These are phyloP conservation scores for Fagopyrum tataricum DNA, from an alignment of 148 eudicot species.

Conservation along the genomic window DNA sequence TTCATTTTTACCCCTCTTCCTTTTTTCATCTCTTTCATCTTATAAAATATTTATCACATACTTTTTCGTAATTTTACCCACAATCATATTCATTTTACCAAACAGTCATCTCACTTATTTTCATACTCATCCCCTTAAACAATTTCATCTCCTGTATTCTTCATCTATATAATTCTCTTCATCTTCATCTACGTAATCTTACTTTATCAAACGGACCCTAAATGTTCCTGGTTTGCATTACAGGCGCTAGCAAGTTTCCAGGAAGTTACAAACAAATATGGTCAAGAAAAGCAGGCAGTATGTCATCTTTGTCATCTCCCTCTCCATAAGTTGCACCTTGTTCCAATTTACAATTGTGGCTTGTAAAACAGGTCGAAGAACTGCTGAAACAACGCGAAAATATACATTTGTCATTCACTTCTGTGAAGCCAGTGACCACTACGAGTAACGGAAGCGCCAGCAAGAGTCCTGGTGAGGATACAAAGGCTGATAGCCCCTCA, in stretches of 20 bases:
- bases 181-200: too few relatives aligned
- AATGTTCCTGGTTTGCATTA: slow-evolving; percentile 6
- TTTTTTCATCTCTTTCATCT: too few relatives aligned
- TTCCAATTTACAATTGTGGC: background rate
- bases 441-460: slow-evolving; percentile 41
- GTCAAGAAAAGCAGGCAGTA: slow-evolving; percentile 88
- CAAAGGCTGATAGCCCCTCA: slow-evolving; percentile 35
- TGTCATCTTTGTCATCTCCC: slow-evolving; percentile 23
- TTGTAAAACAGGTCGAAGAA: slow-evolving; percentile 48
- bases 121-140: too few relatives aligned
- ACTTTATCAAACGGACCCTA: too few relatives aligned
- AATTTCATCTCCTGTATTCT: too few relatives aligned
- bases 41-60: too few relatives aligned
- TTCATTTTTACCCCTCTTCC: too few relatives aligned
- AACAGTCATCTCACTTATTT: too few relatives aligned
- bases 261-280: slow-evolving; percentile 88
- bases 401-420: slow-evolving; percentile 52
- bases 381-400: slow-evolving; percentile 53
- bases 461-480: slow-evolving; percentile 38
- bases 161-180: too few relatives aligned
- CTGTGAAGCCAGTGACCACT: slow-evolving; percentile 20
- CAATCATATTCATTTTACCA: too few relatives aligned
- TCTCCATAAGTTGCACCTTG: background rate
- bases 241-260: slow-evolving; percentile 94
- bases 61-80: too few relatives aligned